Percentiles rank a stretch among this genome's conserved stretches.
Evolutionary conservation across 441 rosid genomes (phyloP).

Genomic region (Bruguiera hainesii): DNA sequence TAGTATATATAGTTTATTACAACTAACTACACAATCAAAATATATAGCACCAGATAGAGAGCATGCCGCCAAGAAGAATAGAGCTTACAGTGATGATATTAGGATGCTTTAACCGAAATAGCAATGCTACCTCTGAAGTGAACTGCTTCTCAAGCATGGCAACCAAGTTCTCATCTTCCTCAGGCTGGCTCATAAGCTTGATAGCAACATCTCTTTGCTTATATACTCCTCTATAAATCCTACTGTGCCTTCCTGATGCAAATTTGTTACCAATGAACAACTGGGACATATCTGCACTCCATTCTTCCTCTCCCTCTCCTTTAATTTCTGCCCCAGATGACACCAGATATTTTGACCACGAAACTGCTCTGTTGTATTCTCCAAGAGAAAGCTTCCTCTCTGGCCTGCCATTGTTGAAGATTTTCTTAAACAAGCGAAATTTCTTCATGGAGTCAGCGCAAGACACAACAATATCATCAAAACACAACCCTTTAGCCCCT

Average conservation of each 20-base stretch:
- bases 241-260: constrained; percentile 75
- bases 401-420: constrained; percentile 43
- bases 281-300: constrained; percentile 84
- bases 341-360: constrained; percentile 81
- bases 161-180: constrained; percentile 70
- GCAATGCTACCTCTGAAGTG: constrained; percentile 67
- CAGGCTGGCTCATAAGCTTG: constrained; percentile 71
- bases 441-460: constrained; percentile 49
- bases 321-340: constrained; percentile 72
- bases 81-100: constrained; percentile 65
- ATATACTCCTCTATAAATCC: constrained; percentile 72
- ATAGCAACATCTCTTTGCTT: constrained; percentile 73
- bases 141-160: constrained; percentile 57
- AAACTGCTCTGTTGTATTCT: constrained; percentile 63
- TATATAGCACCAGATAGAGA: too few relatives aligned
- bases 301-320: constrained; percentile 63
- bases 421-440: constrained; percentile 56
- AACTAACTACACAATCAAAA: too few relatives aligned
- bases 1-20: too few relatives aligned
- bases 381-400: constrained; percentile 62
- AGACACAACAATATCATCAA: constrained; percentile 2
- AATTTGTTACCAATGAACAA: constrained; percentile 65
- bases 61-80: constrained; percentile 14
- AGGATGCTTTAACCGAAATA: constrained; percentile 54
- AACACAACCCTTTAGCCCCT: neutral